Conservation (phyloP, 305 asterid genomes). For the Solanum chacoense region DNA sequence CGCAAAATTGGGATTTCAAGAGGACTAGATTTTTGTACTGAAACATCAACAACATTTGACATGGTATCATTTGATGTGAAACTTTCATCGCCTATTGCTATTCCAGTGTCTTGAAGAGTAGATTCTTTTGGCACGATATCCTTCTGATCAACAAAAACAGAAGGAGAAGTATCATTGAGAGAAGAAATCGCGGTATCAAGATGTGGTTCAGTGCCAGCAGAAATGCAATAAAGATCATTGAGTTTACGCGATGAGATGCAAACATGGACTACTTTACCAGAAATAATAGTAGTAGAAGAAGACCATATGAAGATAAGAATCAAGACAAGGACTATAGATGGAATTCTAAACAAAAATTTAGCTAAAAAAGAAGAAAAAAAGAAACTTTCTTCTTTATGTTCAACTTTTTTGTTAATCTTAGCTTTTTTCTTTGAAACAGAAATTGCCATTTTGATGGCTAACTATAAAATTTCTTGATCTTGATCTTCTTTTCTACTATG, state of each 20-base stretch:
- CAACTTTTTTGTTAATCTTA: constrained; percentile 19
- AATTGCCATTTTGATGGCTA: constrained; percentile 19
- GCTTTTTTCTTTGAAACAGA: constrained; percentile 33
- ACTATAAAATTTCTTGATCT: neutral
- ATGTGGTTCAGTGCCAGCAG: constrained; percentile 50
- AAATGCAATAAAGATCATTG: constrained; percentile 41
- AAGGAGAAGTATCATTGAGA: neutral
- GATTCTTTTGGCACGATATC: neutral
- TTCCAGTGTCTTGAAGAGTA: neutral
- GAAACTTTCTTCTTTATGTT: constrained; percentile 10
- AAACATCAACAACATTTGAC: neutral
- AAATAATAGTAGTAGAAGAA: constrained; percentile 41
- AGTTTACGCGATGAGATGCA: constrained; percentile 54
- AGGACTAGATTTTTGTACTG: neutral
- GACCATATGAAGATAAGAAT: constrained; percentile 44
- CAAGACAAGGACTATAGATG: constrained; percentile 19
- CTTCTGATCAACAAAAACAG: neutral
- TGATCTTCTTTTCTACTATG: neutral
- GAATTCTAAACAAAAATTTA: constrained; percentile 21
- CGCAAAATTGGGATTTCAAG: constrained; percentile 1
- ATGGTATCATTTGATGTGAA: neutral
- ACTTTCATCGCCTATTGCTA: neutral
- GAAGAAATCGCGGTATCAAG: constrained; percentile 8
- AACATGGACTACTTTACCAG: constrained; percentile 41
- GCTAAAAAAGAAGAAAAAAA: constrained; percentile 17